Evolutionary conservation across 129 eudicot species (phyloP), one percentile per base, ranked within the genome.

Genomic region (Tagetes erecta): DNA sequence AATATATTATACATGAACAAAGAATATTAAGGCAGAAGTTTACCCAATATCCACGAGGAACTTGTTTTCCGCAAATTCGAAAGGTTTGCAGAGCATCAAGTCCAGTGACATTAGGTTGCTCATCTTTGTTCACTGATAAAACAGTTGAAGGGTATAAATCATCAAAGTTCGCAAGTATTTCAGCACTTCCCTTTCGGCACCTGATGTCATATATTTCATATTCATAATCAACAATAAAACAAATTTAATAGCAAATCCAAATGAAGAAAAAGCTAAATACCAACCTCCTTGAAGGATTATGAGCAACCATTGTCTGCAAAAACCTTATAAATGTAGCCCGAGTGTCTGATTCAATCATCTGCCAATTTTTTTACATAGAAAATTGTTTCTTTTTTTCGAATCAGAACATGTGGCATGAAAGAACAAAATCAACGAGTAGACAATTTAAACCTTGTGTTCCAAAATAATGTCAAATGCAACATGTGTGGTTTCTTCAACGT

Each of bases 1-100:
- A 0, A 57, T 30, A 57, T 31, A 30, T 57, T 33, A 8, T 31
- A 57, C 27, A 2, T 4, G 45, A 42, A 55, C 42, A 38, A 47
- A 1, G 34, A 8, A 52, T n/a, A 12, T 13, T 70, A 8, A 68
- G 12, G 67, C 55, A 36, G 10, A 65, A 34, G 11, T 58, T 67
- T 78, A 93, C 98, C 98, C 98, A 93, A 78, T 86, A 86, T 81
- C 96, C 96, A 62, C 95, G 91, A 74, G 98, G 97, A 73, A 93
- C 87, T 74, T 86, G 96, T 75, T 88, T 83, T 76, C 96, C 98
- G 76, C 98, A 93, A 71, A 93, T 88, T 7, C 83, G 85, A 70
- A 80, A 78, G 76, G 80, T 84, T 63, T 76, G 49, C 34, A 83
- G 69, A 72, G 70, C 78, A 59, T 72, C 78, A 59, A 80, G 80